Conservation (phyloP, 352 stramenopile genomes). For the Ophiocytium majus region DNA sequence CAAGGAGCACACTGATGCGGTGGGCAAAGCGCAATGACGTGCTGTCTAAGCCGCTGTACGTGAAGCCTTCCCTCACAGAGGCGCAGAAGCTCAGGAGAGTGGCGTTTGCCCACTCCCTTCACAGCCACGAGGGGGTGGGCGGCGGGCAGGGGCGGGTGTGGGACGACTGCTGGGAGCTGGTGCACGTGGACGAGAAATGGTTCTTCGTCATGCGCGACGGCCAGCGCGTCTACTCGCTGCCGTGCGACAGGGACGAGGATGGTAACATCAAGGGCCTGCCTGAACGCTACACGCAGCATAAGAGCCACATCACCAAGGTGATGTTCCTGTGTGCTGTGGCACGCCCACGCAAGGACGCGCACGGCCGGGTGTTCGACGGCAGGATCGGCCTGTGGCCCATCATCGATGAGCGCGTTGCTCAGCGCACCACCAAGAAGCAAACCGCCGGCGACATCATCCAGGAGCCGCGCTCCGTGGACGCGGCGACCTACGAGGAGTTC, state of each 20-base stretch:
- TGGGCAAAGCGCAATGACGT: background rate
- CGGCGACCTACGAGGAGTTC: slow-evolving; percentile 26
- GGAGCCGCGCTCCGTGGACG: slow-evolving; percentile 8
- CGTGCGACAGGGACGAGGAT: background rate
- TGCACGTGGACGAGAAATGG: slow-evolving; percentile 25
- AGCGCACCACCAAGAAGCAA: slow-evolving; percentile 21
- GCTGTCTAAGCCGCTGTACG: background rate
- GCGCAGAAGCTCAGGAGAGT: background rate
- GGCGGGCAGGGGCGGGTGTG: background rate
- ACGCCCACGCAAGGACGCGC: background rate
- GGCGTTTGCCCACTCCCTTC: background rate
- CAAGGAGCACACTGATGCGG: background rate
- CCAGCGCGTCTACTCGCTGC: slow-evolving; percentile 24
- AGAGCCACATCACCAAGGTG: slow-evolving; percentile 26
- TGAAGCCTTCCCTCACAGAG: background rate
- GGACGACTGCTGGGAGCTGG: background rate
- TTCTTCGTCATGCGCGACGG: slow-evolving; percentile 18
- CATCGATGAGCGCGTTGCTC: background rate
- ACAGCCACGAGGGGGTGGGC: background rate
- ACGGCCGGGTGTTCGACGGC: slow-evolving; percentile 19
- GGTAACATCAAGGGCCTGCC: slow-evolving; percentile 13
- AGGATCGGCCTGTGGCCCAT: slow-evolving; percentile 39
- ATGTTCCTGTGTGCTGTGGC: slow-evolving; percentile 18
- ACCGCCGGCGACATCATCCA: slow-evolving; percentile 1
- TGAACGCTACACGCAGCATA: slow-evolving; percentile 13